These are phyloP conservation scores for Monosporascus sp. DNA, from an alignment of 2,329 filamentous ascomycete species.

Conservation along the genomic window DNA sequence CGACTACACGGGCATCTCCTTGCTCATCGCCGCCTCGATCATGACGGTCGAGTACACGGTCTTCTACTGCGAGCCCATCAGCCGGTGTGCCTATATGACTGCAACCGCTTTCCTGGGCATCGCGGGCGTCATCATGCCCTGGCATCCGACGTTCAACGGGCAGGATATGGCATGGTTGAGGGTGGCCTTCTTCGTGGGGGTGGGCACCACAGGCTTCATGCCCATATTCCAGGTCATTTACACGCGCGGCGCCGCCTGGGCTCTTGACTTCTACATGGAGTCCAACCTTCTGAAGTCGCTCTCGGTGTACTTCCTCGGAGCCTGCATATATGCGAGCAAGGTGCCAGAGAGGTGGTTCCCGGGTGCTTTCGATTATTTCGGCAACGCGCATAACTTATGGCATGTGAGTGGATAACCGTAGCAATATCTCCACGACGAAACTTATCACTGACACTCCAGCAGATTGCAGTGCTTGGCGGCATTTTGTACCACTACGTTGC, in stretches of 20 bases:
- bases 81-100: constrained; percentile 79
- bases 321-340: constrained; percentile 83
- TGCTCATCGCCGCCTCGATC: constrained; percentile 92
- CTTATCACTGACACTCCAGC: constrained; percentile 72
- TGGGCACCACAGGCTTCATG: constrained; percentile 82
- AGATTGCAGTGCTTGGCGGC: constrained; percentile 86
- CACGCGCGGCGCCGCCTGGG: constrained; percentile 72
- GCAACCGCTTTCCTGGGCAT: constrained; percentile 76
- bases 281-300: constrained; percentile 70
- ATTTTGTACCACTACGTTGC: constrained; percentile 97
- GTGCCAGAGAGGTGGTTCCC: constrained; percentile 90
- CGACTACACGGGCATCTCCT: constrained; percentile 94
- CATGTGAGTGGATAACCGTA: constrained; percentile 67
- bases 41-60: constrained; percentile 98
- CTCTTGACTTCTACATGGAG: constrained; percentile 85
- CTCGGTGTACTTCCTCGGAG: constrained; percentile 78
- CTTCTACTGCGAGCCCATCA: constrained; percentile 93
- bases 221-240: constrained; percentile 79
- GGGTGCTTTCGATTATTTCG: constrained; percentile 90
- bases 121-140: constrained; percentile 85
- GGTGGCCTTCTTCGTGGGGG: constrained; percentile 83
- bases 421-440: constrained; percentile 75
- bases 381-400: constrained; percentile 96
- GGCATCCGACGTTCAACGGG: constrained; percentile 93
- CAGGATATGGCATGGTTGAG: constrained; percentile 88